These are phyloP conservation scores for Halocafeteria seosinensis DNA, from an alignment of 108 stramenopile genomes.

Conservation along the genomic window DNA sequence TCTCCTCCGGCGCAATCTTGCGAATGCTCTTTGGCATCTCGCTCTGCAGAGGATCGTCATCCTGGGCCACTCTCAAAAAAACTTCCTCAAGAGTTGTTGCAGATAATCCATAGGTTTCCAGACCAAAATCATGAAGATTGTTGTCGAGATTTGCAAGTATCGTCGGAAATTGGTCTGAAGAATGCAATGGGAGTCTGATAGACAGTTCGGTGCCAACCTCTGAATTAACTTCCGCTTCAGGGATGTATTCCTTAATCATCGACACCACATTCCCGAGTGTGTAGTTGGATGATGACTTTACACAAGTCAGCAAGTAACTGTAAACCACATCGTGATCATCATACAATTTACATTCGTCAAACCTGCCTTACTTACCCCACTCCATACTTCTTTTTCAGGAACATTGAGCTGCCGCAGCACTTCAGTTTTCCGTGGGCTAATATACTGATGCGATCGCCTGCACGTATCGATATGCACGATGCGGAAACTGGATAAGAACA, in stretches of 20 bases:
- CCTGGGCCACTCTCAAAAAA: slow-evolving; percentile 26
- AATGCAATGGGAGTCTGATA: not conserved
- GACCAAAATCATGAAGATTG: not conserved
- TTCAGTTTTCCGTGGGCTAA: slow-evolving; percentile 43
- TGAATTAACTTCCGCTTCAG: not conserved
- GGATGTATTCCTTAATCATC: not conserved
- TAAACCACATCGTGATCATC: no score
- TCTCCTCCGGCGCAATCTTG: no score
- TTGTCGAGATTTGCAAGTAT: slow-evolving; percentile 8
- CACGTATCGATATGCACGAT: no score
- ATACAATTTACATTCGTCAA: no score
- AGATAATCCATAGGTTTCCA: slow-evolving; percentile 21
- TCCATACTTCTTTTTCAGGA: slow-evolving; percentile 51
- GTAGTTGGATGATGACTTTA: no score
- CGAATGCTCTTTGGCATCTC: no score
- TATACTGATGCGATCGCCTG: slow-evolving; percentile 56
- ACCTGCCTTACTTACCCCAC: no score
- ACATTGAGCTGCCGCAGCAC: slow-evolving; percentile 45
- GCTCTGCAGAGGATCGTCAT: no score
- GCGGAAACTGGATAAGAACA: no score
- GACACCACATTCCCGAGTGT: not conserved
- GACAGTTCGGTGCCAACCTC: slow-evolving; percentile 2
- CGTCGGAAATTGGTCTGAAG: not conserved
- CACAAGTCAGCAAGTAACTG: no score
- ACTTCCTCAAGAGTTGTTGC: slow-evolving; percentile 33